phyloP scores from a whole-genome alignment of 305 asterid genomes.

The Fraxinus floribunda region DNA sequence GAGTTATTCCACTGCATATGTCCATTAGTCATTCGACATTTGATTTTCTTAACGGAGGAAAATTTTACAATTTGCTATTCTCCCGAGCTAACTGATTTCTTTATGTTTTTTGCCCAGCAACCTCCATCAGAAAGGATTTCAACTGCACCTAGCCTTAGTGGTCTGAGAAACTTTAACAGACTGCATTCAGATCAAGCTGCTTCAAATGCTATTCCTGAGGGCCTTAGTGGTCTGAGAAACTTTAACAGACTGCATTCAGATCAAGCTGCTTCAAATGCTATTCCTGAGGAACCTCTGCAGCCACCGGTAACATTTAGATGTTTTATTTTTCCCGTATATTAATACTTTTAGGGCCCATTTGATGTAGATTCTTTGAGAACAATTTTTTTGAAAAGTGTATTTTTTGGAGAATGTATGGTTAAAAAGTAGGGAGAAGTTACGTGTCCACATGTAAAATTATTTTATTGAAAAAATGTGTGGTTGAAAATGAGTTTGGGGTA shows the following conservation, averaged over 20 bases:
- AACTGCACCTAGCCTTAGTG: conserved; percentile 36
- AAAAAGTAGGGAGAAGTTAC: neutral
- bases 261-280: conserved; percentile 32
- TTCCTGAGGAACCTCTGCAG: conserved; percentile 52
- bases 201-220: no score
- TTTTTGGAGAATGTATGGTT: neutral
- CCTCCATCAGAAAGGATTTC: conserved; percentile 49
- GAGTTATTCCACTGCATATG: neutral
- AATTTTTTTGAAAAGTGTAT: no score
- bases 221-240: conserved; percentile 41
- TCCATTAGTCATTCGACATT: neutral
- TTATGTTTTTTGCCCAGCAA: conserved; percentile 44
- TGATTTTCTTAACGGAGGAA: neutral
- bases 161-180: conserved; percentile 45
- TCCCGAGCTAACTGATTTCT: neutral
- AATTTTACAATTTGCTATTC: neutral
- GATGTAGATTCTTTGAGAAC: neutral
- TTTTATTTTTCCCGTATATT: conserved; percentile 3
- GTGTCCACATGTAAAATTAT: neutral
- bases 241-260: conserved; percentile 46
- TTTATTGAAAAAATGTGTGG: neutral
- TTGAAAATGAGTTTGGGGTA: neutral
- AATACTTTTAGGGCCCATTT: neutral
- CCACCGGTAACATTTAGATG: conserved; percentile 51
- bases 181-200: conserved; percentile 42